Percentiles rank a stretch among this genome's conserved stretches.
phyloP scores from a whole-genome alignment of 768 basidiomycete genomes.

The Boletellus ananiceps region DNA sequence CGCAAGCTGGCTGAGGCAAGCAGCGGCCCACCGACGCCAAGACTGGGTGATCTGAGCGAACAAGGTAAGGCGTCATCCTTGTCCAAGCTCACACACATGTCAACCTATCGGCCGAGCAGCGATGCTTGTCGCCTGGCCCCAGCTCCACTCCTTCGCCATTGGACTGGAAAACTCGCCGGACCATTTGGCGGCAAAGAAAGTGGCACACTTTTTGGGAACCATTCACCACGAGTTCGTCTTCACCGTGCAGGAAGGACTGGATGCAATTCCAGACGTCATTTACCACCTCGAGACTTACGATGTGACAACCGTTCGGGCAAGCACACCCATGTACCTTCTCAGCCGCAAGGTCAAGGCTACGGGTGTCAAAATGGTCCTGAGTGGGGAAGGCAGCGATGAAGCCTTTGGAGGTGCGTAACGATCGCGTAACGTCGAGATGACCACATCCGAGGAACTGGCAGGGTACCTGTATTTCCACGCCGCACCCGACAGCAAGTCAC shows the following conservation, averaged over 20 bases:
- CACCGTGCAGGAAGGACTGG: slow-evolving; percentile 95
- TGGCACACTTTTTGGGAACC: slow-evolving; percentile 89
- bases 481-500: slow-evolving; percentile 80
- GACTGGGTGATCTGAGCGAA: slow-evolving; percentile 42
- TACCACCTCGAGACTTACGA: slow-evolving; percentile 99
- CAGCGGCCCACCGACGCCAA: slow-evolving; percentile 58
- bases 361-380: slow-evolving; percentile 99
- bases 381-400: slow-evolving; percentile 97
- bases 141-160: slow-evolving; percentile 95
- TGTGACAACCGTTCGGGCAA: slow-evolving; percentile 96
- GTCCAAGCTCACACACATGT: not conserved
- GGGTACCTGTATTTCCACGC: slow-evolving; percentile 99
- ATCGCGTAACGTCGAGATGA: not conserved
- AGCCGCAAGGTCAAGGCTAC: slow-evolving; percentile 98
- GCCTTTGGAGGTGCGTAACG: slow-evolving; percentile 77
- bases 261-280: slow-evolving; percentile 96
- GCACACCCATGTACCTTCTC: slow-evolving; percentile 98
- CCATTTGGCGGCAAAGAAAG: slow-evolving; percentile 88
- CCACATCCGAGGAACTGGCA: slow-evolving; percentile 24
- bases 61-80: slow-evolving; percentile 41
- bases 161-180: slow-evolving; percentile 95
- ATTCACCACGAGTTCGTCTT: slow-evolving; percentile 97
- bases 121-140: slow-evolving; percentile 86
- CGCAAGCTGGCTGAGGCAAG: slow-evolving; percentile 48
- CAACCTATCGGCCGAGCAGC: slow-evolving; percentile 35